Conservation (phyloP, 768 basidiomycete species). For the Russula brevipes region DNA sequence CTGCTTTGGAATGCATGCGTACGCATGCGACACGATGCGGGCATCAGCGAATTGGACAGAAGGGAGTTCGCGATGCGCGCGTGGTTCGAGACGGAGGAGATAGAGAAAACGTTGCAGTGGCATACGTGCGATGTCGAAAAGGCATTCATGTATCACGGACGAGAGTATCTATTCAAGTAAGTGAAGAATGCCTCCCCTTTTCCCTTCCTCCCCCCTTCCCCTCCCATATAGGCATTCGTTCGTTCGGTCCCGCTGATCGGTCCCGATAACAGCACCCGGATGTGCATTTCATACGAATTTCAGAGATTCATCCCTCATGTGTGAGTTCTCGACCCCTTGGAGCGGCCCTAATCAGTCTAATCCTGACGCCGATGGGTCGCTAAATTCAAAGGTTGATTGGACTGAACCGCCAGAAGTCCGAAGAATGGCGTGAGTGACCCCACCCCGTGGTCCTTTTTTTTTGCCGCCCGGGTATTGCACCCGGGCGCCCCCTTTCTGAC, state of each 20-base stretch:
- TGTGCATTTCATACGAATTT: constrained; percentile 68
- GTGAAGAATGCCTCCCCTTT: constrained; percentile 26
- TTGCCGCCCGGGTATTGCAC: constrained; percentile 18
- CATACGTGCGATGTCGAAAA: constrained; percentile 67
- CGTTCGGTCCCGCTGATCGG: constrained; percentile 16
- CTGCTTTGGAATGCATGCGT: constrained; percentile 71
- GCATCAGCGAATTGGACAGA: constrained; percentile 45
- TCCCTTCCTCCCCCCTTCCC: neutral
- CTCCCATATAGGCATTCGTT: neutral
- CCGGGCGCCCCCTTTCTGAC: constrained; percentile 10
- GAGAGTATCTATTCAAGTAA: constrained; percentile 76
- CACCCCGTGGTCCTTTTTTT: too few species aligned
- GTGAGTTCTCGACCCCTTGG: constrained; percentile 35
- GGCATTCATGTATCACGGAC: constrained; percentile 61
- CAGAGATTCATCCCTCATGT: constrained; percentile 57
- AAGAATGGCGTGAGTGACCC: constrained; percentile 56
- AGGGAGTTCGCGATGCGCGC: constrained; percentile 60
- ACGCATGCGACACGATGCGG: constrained; percentile 46
- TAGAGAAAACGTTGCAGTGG: constrained; percentile 55
- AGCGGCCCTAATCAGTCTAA: neutral
- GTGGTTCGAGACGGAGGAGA: constrained; percentile 64
- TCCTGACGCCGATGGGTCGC: too few species aligned
- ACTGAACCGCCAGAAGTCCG: constrained; percentile 47
- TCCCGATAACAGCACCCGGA: constrained; percentile 47
- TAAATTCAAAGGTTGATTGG: constrained; percentile 20